Evolutionary conservation across 768 basidiomycete genomes (phyloP).

Genomic region (Ephemerocybe angulata): DNA sequence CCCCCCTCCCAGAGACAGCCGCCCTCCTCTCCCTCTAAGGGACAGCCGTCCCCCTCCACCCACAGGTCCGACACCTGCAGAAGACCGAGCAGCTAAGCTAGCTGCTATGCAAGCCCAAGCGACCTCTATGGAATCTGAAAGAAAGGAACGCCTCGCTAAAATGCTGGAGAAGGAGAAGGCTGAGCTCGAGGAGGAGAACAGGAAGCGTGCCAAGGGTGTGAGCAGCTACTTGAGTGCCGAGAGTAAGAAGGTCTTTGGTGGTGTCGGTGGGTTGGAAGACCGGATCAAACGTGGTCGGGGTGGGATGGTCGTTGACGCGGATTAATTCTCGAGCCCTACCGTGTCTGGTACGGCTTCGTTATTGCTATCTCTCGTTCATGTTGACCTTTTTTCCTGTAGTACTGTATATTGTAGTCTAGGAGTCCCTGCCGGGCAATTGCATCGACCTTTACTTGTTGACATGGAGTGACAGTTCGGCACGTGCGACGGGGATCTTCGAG

Average conservation of each 20-base stretch:
- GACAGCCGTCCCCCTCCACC: constrained; percentile 3
- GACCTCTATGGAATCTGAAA: constrained; percentile 56
- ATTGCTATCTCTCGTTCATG: constrained; percentile 2
- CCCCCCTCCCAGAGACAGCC: constrained; percentile 14
- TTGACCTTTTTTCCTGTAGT: constrained; percentile 9
- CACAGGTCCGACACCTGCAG: constrained; percentile 19
- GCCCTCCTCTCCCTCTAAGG: constrained; percentile 13
- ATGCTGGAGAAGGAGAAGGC: constrained; percentile 75
- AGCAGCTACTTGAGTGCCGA: constrained; percentile 80
- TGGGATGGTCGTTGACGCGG: constrained; percentile 64
- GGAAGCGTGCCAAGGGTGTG: constrained; percentile 72
- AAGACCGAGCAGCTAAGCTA: constrained; percentile 77
- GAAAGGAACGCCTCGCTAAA: constrained; percentile 65
- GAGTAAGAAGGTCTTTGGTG: constrained; percentile 82
- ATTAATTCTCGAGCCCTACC: constrained; percentile 26
- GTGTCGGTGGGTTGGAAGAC: constrained; percentile 73
- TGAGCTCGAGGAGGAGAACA: constrained; percentile 70
- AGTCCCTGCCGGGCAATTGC: not conserved
- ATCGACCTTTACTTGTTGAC: not conserved
- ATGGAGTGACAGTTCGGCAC: constrained; percentile 6
- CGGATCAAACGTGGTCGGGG: constrained; percentile 69
- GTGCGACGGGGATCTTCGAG: constrained; percentile 10
- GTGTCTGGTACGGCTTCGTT: not conserved
- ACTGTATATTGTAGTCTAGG: constrained; percentile 11
- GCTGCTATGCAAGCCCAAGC: constrained; percentile 87